These are phyloP conservation scores for Lasiosphaeris hirsuta DNA, from an alignment of 495 filamentous ascomycete genomes.

Conservation along the genomic window DNA sequence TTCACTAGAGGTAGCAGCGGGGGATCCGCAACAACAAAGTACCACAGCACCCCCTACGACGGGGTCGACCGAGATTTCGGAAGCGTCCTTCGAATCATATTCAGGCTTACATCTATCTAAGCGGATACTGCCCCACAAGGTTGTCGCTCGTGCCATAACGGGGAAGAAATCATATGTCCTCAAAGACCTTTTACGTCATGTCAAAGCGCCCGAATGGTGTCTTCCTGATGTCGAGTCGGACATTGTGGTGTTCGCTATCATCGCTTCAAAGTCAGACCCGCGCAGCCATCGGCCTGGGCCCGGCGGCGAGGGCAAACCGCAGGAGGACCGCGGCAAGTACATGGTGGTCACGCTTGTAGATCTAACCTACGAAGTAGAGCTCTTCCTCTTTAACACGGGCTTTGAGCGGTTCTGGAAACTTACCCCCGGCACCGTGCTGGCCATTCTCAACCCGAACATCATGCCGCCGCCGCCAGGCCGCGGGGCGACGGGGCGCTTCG, in stretches of 20 bases:
- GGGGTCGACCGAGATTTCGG: conserved; percentile 13
- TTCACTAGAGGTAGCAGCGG: conserved; percentile 28
- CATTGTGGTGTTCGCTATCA: conserved; percentile 80
- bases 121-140: conserved; percentile 78
- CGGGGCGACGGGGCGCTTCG: conserved; percentile 76
- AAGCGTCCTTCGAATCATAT: conserved; percentile 73
- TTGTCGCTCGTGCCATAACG: conserved; percentile 68
- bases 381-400: conserved; percentile 87
- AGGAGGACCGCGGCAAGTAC: conserved; percentile 67
- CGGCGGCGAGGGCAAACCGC: conserved; percentile 47
- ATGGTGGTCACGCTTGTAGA: conserved; percentile 89
- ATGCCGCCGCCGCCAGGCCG: conserved; percentile 76
- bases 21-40: conserved; percentile 45
- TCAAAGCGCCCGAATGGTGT: conserved; percentile 82
- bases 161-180: conserved; percentile 74
- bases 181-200: conserved; percentile 73
- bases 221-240: conserved; percentile 82
- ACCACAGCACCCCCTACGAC: conserved; percentile 41
- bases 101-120: conserved; percentile 81
- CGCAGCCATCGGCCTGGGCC: conserved; percentile 60
- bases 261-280: conserved; percentile 83
- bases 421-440: conserved; percentile 78
- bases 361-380: conserved; percentile 83
- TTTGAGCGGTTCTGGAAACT: conserved; percentile 92
- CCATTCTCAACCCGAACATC: conserved; percentile 88